These are phyloP conservation scores for Fomitopsis schrenkii DNA, from an alignment of 1,284 basidiomycete species.

Conservation along the genomic window DNA sequence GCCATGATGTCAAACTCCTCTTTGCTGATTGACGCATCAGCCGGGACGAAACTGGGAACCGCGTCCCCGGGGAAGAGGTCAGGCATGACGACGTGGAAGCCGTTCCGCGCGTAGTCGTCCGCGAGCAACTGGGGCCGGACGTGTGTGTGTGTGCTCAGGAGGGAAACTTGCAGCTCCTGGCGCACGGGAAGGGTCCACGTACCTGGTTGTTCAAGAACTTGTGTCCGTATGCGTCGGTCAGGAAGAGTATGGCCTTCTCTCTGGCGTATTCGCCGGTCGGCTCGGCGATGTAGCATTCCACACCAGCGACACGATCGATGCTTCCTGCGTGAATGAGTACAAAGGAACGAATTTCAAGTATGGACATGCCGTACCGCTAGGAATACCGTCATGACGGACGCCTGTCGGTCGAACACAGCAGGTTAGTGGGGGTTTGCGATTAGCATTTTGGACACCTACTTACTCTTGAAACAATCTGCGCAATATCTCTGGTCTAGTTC, in stretches of 20 bases:
- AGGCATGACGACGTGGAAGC: conserved; percentile 58
- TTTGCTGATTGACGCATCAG: conserved; percentile 29
- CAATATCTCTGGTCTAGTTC: neutral
- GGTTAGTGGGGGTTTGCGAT: neutral
- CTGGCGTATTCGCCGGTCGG: conserved; percentile 39
- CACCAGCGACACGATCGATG: conserved; percentile 40
- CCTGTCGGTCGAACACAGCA: neutral
- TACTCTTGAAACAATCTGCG: neutral
- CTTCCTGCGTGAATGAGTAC: conserved; percentile 21
- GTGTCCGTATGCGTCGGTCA: conserved; percentile 50
- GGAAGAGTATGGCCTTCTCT: conserved; percentile 49
- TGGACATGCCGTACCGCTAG: neutral
- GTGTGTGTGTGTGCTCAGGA: conserved; percentile 4
- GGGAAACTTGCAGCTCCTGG: neutral
- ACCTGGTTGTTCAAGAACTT: conserved; percentile 40
- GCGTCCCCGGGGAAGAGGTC: conserved; percentile 63
- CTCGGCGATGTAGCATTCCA: conserved; percentile 42
- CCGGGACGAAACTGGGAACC: conserved; percentile 24
- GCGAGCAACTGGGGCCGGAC: conserved; percentile 45
- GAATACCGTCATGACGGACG: neutral
- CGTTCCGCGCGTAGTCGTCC: conserved; percentile 75
- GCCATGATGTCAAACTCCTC: conserved; percentile 34
- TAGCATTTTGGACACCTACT: neutral
- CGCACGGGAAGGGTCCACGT: conserved; percentile 7
- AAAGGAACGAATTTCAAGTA: no score